Conservation (phyloP, 169 alveolate genomes). For the Plasmodium coatneyi region DNA sequence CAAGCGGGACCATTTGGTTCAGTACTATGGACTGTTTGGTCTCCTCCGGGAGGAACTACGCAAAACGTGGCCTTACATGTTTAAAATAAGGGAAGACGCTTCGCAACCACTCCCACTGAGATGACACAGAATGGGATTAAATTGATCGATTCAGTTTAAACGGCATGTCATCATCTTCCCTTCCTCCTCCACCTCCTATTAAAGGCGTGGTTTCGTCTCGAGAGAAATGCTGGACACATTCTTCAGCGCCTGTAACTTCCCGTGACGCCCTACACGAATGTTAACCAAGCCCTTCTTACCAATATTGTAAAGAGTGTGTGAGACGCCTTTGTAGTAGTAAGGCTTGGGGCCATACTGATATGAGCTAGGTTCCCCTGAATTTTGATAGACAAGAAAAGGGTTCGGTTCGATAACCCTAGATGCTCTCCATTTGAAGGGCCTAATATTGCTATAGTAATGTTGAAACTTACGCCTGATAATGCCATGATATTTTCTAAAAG, state of each 20-base stretch:
- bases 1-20: background rate
- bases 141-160: background rate
- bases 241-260: constrained; percentile 63
- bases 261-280: constrained; percentile 42
- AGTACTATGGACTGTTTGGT: constrained; percentile 5
- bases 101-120: background rate
- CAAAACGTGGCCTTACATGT: constrained; percentile 71
- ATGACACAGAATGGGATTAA: background rate
- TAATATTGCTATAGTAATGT: constrained; percentile 74
- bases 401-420: constrained; percentile 75
- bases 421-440: constrained; percentile 77
- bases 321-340: constrained; percentile 60
- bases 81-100: constrained; percentile 9
- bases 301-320: constrained; percentile 66
- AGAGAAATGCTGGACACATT: constrained; percentile 33
- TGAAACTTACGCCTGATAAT: constrained; percentile 63
- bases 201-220: constrained; percentile 73
- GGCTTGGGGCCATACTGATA: constrained; percentile 51
- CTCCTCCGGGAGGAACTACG: constrained; percentile 16
- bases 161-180: background rate
- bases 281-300: constrained; percentile 52
- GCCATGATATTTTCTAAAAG: constrained; percentile 77
- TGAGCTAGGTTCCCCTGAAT: constrained; percentile 61
- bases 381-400: constrained; percentile 66
- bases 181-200: background rate